Evolutionary conservation across 2,329 filamentous ascomycete species (phyloP).

Genomic region (Alternaria solani): DNA sequence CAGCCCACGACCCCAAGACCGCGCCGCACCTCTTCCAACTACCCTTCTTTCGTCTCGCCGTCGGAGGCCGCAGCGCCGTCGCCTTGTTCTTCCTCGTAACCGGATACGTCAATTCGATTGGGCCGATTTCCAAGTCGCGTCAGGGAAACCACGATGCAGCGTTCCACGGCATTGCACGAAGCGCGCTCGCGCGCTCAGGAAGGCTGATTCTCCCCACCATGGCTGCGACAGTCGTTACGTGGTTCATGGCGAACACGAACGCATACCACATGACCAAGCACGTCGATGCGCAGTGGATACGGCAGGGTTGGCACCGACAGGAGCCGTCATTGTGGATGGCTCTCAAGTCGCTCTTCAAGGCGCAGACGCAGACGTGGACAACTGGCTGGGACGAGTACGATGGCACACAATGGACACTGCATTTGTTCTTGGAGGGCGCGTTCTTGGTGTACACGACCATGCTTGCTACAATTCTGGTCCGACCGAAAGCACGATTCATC

Average conservation of each 20-base stretch:
- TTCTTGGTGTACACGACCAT: constrained; percentile 55
- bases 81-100: constrained; percentile 62
- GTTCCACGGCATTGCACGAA: constrained; percentile 63
- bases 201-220: constrained; percentile 66
- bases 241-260: constrained; percentile 65
- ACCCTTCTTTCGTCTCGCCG: constrained; percentile 66
- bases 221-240: constrained; percentile 63
- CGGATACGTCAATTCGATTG: constrained; percentile 70
- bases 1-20: constrained; percentile 53
- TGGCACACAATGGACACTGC: constrained; percentile 55
- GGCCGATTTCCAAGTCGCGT: constrained; percentile 65
- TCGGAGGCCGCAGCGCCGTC: constrained; percentile 58
- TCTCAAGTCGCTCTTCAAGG: constrained; percentile 41
- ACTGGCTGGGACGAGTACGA: constrained; percentile 53
- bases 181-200: constrained; percentile 66
- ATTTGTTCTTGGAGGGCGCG: constrained; percentile 53
- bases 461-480: constrained; percentile 52
- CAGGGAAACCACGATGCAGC: constrained; percentile 63
- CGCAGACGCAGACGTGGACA: constrained; percentile 50
- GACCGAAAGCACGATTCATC: constrained; percentile 47
- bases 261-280: constrained; percentile 64
- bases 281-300: constrained; percentile 68
- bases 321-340: constrained; percentile 44
- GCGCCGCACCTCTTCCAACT: constrained; percentile 63
- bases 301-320: constrained; percentile 50